Evolutionary conservation across 2,329 filamentous ascomycete genomes (phyloP), one percentile per base, ranked within the genome.

Genomic region (Aspergillus terreus): DNA sequence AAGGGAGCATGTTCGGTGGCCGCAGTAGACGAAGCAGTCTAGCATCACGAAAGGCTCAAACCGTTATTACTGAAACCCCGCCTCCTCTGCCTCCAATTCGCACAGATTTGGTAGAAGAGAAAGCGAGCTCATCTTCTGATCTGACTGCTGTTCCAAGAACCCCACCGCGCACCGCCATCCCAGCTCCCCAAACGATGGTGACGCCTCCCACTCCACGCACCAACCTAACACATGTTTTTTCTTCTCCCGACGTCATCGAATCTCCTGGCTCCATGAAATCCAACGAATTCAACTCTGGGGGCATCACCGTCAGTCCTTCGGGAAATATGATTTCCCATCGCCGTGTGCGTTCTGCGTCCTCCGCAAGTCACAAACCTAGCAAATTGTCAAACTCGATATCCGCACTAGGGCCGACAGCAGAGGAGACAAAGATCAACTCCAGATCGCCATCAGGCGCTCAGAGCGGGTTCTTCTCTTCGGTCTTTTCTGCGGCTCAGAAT

Each of bases 401-500:
- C 49, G 83, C 82, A 14, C 87, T 91, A 7, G 76, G 94, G 47
- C 88, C 91, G 6, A 88, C 86, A 0, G 78, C 83, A 35, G 92
- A 96, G 68, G 85, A 85, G 61, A 64, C 71, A 3, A 71, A 71
- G 55, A 23, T 55, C 72, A 58, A 70, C 50, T 66, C 76, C n/a
- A 84, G 82, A 54, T 78, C 81, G 61, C 63, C 83, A 32, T 76
- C 81, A 27, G 79, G 82, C n/a, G 74, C 71, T 30, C 71, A 74
- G 49, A 71, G 71, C 30, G 86, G 91, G 1, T 97, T 99, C 75
- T 97, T 99, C 72, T 95, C 90, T 4, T 92, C 89, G 23, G 88
- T 99, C 66, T 84, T 99, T 58, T 92, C 90, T 38, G 92, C 87
- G 43, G 94, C 94, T 15, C 92, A 97, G 71, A 96, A 87, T 79